A percentile compares a stretch with the other conserved stretches of the same genome.
phyloP scores from a whole-genome alignment of 2,329 filamentous ascomycete genomes.

The Clonostachys rosea region DNA sequence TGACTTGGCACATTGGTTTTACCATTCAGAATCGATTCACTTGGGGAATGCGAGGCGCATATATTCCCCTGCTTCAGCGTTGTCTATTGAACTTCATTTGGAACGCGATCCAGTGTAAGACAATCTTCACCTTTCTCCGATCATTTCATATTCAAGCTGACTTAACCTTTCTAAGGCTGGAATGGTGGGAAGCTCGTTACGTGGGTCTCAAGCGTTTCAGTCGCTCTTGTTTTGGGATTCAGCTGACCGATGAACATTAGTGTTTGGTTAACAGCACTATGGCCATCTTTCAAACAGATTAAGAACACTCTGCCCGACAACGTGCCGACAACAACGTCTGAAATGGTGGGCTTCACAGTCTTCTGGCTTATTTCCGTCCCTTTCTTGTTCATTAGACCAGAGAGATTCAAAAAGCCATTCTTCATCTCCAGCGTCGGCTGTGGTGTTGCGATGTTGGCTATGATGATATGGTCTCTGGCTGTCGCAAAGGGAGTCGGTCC shows the following conservation, averaged over 20 bases:
- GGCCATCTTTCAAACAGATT: constrained; percentile 32
- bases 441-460: constrained; percentile 37
- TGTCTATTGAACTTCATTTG: constrained; percentile 45
- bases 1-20: constrained; percentile 45
- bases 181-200: constrained; percentile 22
- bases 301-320: constrained; percentile 35
- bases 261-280: constrained; percentile 4
- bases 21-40: constrained; percentile 42
- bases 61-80: constrained; percentile 39
- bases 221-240: too few species aligned
- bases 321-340: constrained; percentile 29
- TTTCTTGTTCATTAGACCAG: constrained; percentile 40
- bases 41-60: constrained; percentile 40
- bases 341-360: constrained; percentile 43
- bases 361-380: constrained; percentile 45
- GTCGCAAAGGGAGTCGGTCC: constrained; percentile 36
- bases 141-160: neutral
- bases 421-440: constrained; percentile 35
- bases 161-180: constrained; percentile 13
- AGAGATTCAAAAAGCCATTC: constrained; percentile 43
- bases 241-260: too few species aligned
- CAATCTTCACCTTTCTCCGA: too few species aligned
- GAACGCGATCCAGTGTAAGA: constrained; percentile 35
- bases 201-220: neutral
- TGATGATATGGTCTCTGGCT: constrained; percentile 41